A percentile compares a stretch with the other conserved stretches of the same genome.
phyloP scores from a whole-genome alignment of 345 rosid genomes.

The Ceriops tagal region DNA sequence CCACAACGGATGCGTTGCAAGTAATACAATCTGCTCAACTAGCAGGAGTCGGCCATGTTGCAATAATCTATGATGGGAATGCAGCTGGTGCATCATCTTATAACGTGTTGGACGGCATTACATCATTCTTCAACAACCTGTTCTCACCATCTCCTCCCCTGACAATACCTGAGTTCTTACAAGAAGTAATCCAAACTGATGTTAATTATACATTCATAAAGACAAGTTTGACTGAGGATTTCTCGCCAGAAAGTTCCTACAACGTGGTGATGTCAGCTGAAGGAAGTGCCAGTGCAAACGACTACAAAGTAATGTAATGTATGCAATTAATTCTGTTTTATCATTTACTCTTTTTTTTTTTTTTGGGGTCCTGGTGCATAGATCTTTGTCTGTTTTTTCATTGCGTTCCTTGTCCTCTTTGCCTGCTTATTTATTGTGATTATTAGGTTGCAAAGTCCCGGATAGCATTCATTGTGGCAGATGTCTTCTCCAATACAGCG shows the following conservation, averaged over 20 bases:
- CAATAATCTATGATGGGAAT: conserved; percentile 61
- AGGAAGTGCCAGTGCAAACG: conserved; percentile 46
- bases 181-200: conserved; percentile 62
- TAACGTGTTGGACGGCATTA: conserved; percentile 73
- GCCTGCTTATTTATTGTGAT: conserved; percentile 6
- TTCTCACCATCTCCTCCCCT: conserved; percentile 61
- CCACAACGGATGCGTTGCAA: conserved; percentile 64
- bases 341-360: neutral
- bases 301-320: conserved; percentile 99
- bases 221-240: conserved; percentile 78
- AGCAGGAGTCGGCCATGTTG: conserved; percentile 83
- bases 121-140: conserved; percentile 70
- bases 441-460: conserved; percentile 65
- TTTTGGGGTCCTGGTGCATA: neutral
- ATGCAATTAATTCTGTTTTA: conserved; percentile 49
- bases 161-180: conserved; percentile 56
- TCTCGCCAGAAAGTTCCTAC: conserved; percentile 71
- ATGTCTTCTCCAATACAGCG: conserved; percentile 77
- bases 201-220: conserved; percentile 74
- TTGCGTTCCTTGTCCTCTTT: neutral
- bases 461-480: conserved; percentile 80
- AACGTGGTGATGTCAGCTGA: conserved; percentile 75
- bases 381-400: neutral
- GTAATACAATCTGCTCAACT: conserved; percentile 78
- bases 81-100: conserved; percentile 42